phyloP scores from a whole-genome alignment of 202 grass and related monocot species.

The Setaria italica region DNA sequence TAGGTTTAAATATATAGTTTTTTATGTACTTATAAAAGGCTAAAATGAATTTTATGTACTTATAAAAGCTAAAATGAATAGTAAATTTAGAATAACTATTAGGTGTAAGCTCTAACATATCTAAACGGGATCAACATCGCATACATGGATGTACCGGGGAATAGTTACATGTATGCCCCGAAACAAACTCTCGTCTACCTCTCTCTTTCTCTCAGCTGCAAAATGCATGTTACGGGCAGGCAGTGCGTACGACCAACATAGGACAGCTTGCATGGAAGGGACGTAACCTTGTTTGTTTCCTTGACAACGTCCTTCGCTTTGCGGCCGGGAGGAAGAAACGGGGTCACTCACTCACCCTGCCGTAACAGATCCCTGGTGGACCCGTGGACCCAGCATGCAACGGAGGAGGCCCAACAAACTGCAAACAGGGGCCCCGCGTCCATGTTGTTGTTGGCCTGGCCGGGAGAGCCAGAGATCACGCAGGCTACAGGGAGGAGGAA shows the following conservation, averaged over 20 bases:
- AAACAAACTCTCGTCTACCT: neutral
- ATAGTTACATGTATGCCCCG: neutral
- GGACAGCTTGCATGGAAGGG: constrained; percentile 37
- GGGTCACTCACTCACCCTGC: neutral
- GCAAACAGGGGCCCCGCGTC: neutral
- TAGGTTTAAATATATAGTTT: too few species aligned
- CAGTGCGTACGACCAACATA: neutral
- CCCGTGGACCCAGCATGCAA: neutral
- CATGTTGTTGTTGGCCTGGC: constrained; percentile 6
- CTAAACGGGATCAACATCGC: too few species aligned
- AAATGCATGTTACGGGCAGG: neutral
- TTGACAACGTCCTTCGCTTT: neutral
- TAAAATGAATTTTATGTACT: too few species aligned
- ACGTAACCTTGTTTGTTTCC: constrained; percentile 14
- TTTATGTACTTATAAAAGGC: too few species aligned
- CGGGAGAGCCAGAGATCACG: constrained; percentile 23
- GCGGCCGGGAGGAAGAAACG: neutral
- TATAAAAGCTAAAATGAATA: too few species aligned
- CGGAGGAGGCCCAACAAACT: neutral
- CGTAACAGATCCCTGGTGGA: neutral
- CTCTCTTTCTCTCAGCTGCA: neutral
- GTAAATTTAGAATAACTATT: too few species aligned
- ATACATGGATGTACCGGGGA: too few species aligned
- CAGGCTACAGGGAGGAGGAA: constrained; percentile 31
- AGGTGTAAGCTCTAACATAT: too few species aligned